Base-by-base conservation (phyloP, 2,329 filamentous ascomycete species). In the Thielaviopsis cerberus region DNA sequence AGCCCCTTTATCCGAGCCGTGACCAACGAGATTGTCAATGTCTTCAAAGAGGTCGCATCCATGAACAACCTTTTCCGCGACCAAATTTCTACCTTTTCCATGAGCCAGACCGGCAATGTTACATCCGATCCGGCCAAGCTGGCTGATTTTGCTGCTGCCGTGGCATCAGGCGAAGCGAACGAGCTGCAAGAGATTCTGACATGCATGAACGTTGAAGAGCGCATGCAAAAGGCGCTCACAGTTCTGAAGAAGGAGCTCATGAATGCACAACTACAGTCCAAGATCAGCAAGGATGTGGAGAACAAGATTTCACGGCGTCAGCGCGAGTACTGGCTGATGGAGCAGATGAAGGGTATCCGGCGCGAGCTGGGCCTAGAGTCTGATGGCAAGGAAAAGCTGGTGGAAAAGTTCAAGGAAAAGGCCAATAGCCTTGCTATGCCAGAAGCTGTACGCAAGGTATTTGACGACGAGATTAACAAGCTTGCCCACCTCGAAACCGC, bases 281-380 rank as follows among this genome's bases (percentile, higher is more conserved):
- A 97, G 75, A 97, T 98, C 60, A 88, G 86, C 60, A 96, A 96
- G 72, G 92, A 98, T 67, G 94, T 98, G 20, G 92, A 97, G 69
- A 88, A 81, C 67, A 96, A 95, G 72, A 97, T 98, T 57, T 90
- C 90, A 65, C 97, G 98, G 73, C 84, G 91, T 27, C 92, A 98
- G 69, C 83, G 92, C 56, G 92, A 98, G 68, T 98, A 97, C 73
- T 97, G 89, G 87, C 75, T 98, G 53, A 94, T 95, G 88, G 92
- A 98, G 71, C 94, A 98, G 70, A 95, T 98, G 90, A 97, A 97
- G 75, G 92, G 90, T 25, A 98, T 98, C 67, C 85, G 88, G 60
- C 81, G 92, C 60, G 92, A 98, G 71, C 80, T 98, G 54, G 92
- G 94, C 23, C 88, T 98, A 57, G 94, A 98, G 69, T 94, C 88